phyloP scores from a whole-genome alignment of 2,329 filamentous ascomycete species.

The Macrophomina pseudophaseolina region DNA sequence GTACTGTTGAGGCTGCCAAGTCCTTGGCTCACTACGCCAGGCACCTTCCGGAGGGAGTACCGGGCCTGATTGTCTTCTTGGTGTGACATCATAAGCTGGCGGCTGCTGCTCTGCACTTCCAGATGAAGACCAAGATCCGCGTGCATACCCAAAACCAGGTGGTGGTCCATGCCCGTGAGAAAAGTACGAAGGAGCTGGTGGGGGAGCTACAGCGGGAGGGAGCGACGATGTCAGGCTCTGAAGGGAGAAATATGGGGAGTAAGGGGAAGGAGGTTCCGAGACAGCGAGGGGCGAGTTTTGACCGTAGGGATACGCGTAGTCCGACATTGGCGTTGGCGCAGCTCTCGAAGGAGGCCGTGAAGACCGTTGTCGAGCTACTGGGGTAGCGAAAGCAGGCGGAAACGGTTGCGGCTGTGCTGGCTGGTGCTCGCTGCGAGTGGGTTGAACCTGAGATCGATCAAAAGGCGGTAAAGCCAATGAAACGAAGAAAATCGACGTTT shows the following conservation, averaged over 20 bases:
- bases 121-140: constrained; percentile 16
- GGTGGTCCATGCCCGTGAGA: neutral
- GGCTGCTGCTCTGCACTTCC: constrained; percentile 8
- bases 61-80: neutral
- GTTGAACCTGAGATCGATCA: neutral
- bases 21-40: constrained; percentile 10
- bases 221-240: constrained; percentile 12
- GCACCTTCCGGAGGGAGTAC: neutral
- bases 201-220: neutral
- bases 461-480: constrained; percentile 35
- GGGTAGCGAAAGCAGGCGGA: constrained; percentile 9
- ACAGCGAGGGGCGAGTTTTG: constrained; percentile 14
- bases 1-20: constrained; percentile 7
- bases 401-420: neutral
- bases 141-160: neutral
- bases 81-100: neutral
- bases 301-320: constrained; percentile 12
- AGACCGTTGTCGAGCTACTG: constrained; percentile 7
- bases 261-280: constrained; percentile 18
- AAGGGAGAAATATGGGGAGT: constrained; percentile 20
- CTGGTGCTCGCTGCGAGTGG: constrained; percentile 3
- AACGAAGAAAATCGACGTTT: constrained; percentile 44
- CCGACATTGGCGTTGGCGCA: neutral
- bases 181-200: neutral
- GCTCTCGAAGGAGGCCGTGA: constrained; percentile 12